Evolutionary conservation across 306 rosid species (phyloP).

Genomic region (Pueraria montana): DNA sequence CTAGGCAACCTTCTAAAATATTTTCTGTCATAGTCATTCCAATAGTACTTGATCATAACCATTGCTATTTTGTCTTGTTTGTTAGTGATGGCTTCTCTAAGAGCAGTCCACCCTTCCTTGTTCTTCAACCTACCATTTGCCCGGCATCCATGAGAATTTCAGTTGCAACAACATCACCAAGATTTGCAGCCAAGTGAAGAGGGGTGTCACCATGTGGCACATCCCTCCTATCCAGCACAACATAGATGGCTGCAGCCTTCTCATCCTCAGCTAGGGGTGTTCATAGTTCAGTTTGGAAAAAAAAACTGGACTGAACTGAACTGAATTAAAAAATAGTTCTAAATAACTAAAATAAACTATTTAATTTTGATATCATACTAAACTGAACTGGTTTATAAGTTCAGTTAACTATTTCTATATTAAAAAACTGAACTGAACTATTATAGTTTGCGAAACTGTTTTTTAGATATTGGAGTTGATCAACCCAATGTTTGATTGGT

Average conservation of each 20-base stretch:
- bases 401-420: too few species aligned
- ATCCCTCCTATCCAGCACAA: slow-evolving; percentile 75
- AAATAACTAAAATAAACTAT: too few species aligned
- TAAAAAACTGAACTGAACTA: too few species aligned
- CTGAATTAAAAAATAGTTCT: too few species aligned
- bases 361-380: too few species aligned
- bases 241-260: slow-evolving; percentile 73
- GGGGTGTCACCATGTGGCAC: slow-evolving; percentile 89
- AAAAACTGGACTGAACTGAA: too few species aligned
- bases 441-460: too few species aligned
- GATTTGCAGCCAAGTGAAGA: slow-evolving; percentile 83
- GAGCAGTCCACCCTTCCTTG: slow-evolving; percentile 91
- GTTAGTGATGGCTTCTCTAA: slow-evolving; percentile 73
- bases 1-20: slow-evolving; percentile 90
- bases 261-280: slow-evolving; percentile 87
- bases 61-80: slow-evolving; percentile 75
- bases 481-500: too few species aligned
- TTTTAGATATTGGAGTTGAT: too few species aligned
- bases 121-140: slow-evolving; percentile 85
- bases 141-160: slow-evolving; percentile 83
- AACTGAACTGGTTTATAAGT: too few species aligned
- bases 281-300: too few species aligned
- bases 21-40: slow-evolving; percentile 69
- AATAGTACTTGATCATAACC: slow-evolving; percentile 68
- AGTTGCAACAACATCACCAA: slow-evolving; percentile 66